Conservation (phyloP, 2,329 filamentous ascomycete species). For the Onygenales sp. region DNA sequence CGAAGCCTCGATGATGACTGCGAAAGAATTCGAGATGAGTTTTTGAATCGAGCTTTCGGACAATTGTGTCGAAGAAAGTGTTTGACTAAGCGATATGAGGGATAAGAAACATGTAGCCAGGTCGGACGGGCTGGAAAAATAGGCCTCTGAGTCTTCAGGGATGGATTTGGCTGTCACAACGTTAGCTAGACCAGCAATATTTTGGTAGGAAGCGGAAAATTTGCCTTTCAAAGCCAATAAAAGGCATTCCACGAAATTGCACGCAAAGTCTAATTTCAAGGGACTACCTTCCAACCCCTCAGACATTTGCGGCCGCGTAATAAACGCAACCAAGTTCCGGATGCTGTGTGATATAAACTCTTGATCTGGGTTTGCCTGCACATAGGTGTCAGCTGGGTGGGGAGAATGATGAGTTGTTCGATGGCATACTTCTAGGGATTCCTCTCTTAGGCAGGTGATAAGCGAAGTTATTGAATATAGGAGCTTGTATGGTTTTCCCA, state of each 20-base stretch:
- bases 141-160: slow-evolving; percentile 17
- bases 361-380: slow-evolving; percentile 22
- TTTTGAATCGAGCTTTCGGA: slow-evolving; percentile 18
- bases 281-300: slow-evolving; percentile 35
- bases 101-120: slow-evolving; percentile 28
- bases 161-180: slow-evolving; percentile 17
- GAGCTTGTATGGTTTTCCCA: slow-evolving; percentile 60
- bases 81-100: slow-evolving; percentile 22
- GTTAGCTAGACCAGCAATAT: slow-evolving; percentile 1
- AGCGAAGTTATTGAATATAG: slow-evolving; percentile 65
- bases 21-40: slow-evolving; percentile 37
- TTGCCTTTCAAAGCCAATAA: slow-evolving; percentile 47
- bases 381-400: slow-evolving; percentile 12
- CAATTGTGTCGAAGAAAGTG: slow-evolving; percentile 8
- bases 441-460: slow-evolving; percentile 48
- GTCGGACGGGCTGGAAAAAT: slow-evolving; percentile 25
- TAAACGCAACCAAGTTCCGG: slow-evolving; percentile 49
- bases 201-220: slow-evolving; percentile 5
- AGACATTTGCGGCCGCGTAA: slow-evolving; percentile 49
- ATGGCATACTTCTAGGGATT: slow-evolving; percentile 26
- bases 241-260: slow-evolving; percentile 49
- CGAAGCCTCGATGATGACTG: slow-evolving; percentile 41
- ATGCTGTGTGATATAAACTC: slow-evolving; percentile 37
- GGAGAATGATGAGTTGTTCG: background rate
- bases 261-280: slow-evolving; percentile 42